A percentile compares a stretch with the other conserved stretches of the same genome.
phyloP scores from a whole-genome alignment of 164 flowering plant species.

The Vitis amurensis region DNA sequence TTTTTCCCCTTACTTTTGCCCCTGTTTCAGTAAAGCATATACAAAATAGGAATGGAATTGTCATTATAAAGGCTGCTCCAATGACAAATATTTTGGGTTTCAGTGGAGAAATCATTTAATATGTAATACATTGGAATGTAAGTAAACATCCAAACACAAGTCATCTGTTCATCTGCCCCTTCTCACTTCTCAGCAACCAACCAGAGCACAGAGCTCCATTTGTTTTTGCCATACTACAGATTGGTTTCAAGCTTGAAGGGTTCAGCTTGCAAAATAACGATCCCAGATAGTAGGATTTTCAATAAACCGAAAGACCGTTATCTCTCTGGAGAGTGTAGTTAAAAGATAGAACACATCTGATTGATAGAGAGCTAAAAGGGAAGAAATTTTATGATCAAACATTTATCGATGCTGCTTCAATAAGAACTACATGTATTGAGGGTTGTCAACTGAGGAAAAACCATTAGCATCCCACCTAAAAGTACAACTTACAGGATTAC shows the following conservation, averaged over 20 bases:
- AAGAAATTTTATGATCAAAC: constrained; percentile 3
- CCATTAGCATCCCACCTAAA: constrained; percentile 15
- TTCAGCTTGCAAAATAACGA: not conserved
- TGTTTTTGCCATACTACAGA: too few species aligned
- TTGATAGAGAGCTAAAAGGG: constrained; percentile 16
- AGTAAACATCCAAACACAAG: too few species aligned
- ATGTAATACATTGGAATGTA: too few species aligned
- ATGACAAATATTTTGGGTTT: too few species aligned
- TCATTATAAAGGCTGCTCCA: too few species aligned
- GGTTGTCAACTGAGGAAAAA: constrained; percentile 14
- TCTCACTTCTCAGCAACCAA: too few species aligned
- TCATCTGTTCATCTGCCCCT: too few species aligned
- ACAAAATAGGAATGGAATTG: too few species aligned
- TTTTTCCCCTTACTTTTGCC: too few species aligned
- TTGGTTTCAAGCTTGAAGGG: not conserved
- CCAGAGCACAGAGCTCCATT: too few species aligned
- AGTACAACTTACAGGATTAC: constrained; percentile 12
- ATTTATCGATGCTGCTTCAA: constrained; percentile 2
- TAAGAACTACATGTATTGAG: constrained; percentile 2
- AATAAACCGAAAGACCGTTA: constrained; percentile 11
- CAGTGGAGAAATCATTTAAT: too few species aligned
- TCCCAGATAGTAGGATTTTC: not conserved
- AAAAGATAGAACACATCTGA: constrained; percentile 7
- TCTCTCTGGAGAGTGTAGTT: constrained; percentile 7
- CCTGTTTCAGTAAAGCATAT: too few species aligned